phyloP scores from a whole-genome alignment of 768 basidiomycete species.

The Lyophyllum atratum region DNA sequence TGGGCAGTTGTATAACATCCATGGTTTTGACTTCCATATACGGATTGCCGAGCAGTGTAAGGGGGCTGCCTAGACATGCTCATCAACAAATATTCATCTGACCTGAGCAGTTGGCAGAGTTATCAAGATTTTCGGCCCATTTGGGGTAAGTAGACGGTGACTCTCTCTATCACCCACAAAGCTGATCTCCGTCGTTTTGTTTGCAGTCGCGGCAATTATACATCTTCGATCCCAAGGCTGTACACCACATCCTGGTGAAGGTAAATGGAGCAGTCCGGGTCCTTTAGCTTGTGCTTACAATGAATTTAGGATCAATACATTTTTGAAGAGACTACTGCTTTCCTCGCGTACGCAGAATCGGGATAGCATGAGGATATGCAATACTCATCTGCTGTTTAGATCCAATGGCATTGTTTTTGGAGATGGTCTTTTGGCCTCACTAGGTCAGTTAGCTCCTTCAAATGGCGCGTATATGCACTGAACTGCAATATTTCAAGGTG shows the following conservation, averaged over 20 bases:
- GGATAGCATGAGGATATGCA: neutral
- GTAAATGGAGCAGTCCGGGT: conserved; percentile 7
- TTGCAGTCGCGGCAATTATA: conserved; percentile 24
- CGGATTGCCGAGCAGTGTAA: conserved; percentile 11
- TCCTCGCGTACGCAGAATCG: conserved; percentile 26
- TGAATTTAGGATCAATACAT: conserved; percentile 21
- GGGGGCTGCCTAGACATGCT: neutral
- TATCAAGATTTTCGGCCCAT: conserved; percentile 8
- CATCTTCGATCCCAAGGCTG: conserved; percentile 37
- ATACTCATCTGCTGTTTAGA: neutral
- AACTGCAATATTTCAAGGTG: conserved; percentile 8
- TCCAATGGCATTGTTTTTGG: conserved; percentile 5
- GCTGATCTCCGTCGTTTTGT: neutral
- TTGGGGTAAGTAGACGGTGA: conserved; percentile 4
- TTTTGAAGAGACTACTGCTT: conserved; percentile 38
- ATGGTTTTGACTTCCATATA: conserved; percentile 16
- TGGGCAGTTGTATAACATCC: conserved; percentile 7
- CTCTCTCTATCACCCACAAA: neutral
- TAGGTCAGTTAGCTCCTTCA: neutral
- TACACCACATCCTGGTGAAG: conserved; percentile 38
- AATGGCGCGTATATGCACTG: neutral
- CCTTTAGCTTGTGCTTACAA: neutral
- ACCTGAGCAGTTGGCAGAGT: conserved; percentile 13
- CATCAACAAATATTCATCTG: neutral
- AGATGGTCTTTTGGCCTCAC: conserved; percentile 3